These are phyloP conservation scores for Kregervanrija fluxuum DNA, from an alignment of 805 yeast species.

Conservation along the genomic window DNA sequence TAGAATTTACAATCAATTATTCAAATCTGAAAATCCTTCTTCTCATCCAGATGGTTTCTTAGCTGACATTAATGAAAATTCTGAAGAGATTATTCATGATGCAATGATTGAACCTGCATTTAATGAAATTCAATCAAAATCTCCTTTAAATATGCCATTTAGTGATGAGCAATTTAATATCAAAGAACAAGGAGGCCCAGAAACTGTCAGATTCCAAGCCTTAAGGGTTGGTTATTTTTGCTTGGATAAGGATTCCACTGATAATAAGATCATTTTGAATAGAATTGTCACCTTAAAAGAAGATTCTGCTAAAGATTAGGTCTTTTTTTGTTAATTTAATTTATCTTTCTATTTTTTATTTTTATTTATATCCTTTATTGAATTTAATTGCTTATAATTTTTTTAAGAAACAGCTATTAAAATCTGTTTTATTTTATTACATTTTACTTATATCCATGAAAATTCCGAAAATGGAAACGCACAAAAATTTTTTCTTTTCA, in stretches of 20 bases:
- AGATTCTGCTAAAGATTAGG: constrained; percentile 44
- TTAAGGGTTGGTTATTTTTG: constrained; percentile 95
- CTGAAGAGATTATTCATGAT: constrained; percentile 57
- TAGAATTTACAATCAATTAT: constrained; percentile 80
- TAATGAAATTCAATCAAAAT: constrained; percentile 52
- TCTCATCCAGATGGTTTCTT: constrained; percentile 84
- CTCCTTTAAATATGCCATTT: constrained; percentile 67
- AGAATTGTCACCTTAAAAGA: constrained; percentile 92
- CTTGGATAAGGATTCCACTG: constrained; percentile 68
- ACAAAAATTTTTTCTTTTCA: not conserved
- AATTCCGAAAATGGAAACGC: not conserved
- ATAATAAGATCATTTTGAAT: constrained; percentile 64
- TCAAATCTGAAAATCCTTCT: constrained; percentile 86
- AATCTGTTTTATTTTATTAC: not conserved
- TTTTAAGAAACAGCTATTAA: not conserved
- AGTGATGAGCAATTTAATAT: constrained; percentile 61
- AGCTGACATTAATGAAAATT: constrained; percentile 72
- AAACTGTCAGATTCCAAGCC: constrained; percentile 96
- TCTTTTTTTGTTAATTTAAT: not conserved
- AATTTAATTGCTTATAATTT: not conserved
- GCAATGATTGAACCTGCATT: constrained; percentile 80
- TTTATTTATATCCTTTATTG: not conserved
- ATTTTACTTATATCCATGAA: not conserved
- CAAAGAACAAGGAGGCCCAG: constrained; percentile 61
- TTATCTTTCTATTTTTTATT: not conserved